These are phyloP conservation scores for Logfia minima DNA, from an alignment of 129 eudicot species.

Conservation along the genomic window DNA sequence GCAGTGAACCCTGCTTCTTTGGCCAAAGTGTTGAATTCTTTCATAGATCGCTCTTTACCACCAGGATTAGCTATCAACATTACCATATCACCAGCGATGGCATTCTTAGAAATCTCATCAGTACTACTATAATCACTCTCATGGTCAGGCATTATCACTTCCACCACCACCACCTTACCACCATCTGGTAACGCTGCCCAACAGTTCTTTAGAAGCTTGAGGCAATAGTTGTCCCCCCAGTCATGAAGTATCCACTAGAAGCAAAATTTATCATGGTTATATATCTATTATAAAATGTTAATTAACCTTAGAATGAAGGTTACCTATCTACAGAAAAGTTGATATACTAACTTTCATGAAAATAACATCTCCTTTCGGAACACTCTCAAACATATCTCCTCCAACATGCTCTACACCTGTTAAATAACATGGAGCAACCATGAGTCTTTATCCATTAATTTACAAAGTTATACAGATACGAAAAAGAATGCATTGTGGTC, in stretches of 20 bases:
- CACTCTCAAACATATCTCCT: slow-evolving; percentile 42
- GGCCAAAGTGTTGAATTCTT: slow-evolving; percentile 34
- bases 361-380: slow-evolving; percentile 42
- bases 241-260: slow-evolving; percentile 49
- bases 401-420: slow-evolving; percentile 38
- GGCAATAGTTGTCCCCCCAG: slow-evolving; percentile 48
- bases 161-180: slow-evolving; percentile 47
- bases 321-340: neutral
- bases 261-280: neutral
- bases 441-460: neutral
- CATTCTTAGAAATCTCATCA: slow-evolving; percentile 16
- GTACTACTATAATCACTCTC: neutral
- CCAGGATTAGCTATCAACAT: slow-evolving; percentile 41
- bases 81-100: slow-evolving; percentile 26
- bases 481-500: neutral
- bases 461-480: neutral
- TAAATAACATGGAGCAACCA: neutral
- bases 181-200: slow-evolving; percentile 31
- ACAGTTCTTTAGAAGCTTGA: slow-evolving; percentile 41
- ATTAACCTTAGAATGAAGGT: neutral
- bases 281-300: neutral
- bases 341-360: slow-evolving; percentile 36
- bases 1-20: slow-evolving; percentile 37
- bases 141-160: slow-evolving; percentile 35
- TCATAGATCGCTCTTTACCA: slow-evolving; percentile 42